Base-by-base conservation (phyloP, 306 rosid species). In the Quillaja saponaria region DNA sequence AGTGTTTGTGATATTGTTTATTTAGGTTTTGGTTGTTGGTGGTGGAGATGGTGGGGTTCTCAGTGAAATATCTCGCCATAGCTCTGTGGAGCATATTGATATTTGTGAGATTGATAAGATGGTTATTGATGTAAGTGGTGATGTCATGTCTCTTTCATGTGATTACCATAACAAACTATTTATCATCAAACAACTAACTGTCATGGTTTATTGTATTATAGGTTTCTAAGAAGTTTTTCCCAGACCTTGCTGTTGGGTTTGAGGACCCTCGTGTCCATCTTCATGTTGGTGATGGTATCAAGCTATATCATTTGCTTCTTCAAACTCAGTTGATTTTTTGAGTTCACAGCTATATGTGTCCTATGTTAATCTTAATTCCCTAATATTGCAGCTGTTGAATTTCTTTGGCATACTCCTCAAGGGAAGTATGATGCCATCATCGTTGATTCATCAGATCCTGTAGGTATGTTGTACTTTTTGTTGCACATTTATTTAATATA, bases 21-120 rank as follows among this genome's bases (percentile, higher is more conserved):
- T 63, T 71, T 78, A 92, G 99, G 95, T 92, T 76, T 82, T 92
- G 65, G 95, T 92, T 61, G 99, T 92, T 68, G 99, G 97, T n/a
- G 99, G 99, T 7, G 99, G 99, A 58, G 99, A 92, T 74, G 99
- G 99, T 16, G 96, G 95, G 21, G 95, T 92, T 68, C 84, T 92
- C 6, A 84, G 97, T 81, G 99, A 92, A 81, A 69, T 92, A 59
- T 74, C 87, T 57, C 89, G 99, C 19, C 99, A 92, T 62, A 72
- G 78, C 57, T 92, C 96, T 11, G 89, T 92, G 62, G 86, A 89
- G 78, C 87, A 76, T 71, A 89, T 92, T 66, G 97, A 92, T 71
- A 92, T 92, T 53, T 92, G 99, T 54, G 99, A 92, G 90, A 92
- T 92, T 55, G 99, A 92, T 81, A 67, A 89, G 82, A 87, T 92